Evolutionary conservation across 2,329 filamentous ascomycete species (phyloP), one percentile per base, ranked within the genome.

Genomic region (Seiridium unicorne): DNA sequence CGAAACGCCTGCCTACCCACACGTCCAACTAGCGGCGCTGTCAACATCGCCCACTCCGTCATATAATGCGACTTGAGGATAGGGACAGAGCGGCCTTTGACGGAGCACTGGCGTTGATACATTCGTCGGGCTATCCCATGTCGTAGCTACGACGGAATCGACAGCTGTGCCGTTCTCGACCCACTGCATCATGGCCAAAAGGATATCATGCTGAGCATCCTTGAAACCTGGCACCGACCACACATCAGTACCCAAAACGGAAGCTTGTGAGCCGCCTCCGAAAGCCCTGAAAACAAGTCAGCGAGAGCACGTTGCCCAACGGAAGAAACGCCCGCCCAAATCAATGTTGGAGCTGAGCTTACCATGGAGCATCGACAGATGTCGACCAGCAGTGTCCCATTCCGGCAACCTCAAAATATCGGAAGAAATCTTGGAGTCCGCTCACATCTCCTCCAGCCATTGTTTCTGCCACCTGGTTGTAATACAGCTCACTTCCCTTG

Each of bases 381-480:
- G 57, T 6, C 62, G 64, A 7, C 60, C 63, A 47, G 62, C 79
- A 82, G 64, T 81, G 78, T 7, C 67, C 69, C 77, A 81, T 80
- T 0, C 78, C 78, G 4, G 76, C 75, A 6, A 81, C 73, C 3
- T 71, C 62, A 60, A 67, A 72, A 18, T 72, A 60, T 3, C 67
- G 61, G 65, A 72, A 84, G 65, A 78, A 77, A 13, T 78, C 74
- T 3, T 76, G 78, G 46, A 76, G 75, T 9, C 18, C 44, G 26
- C 65, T 53, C 13, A 67, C 55, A 6, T 64, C 66, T 40, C 69
- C 60, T 0, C 66, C 63, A 3, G 61, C 57, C 18, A 73, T 65
- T n/a, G 69, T 66, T 8, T 55, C 47, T 40, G 57, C 44, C 6
- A 58, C 51, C 4, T 55, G 13, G 4, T 69, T 63, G 51, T 66